Evolutionary conservation across 352 stramenopile genomes (phyloP), one percentile per base, ranked within the genome.

Genomic region (Globisporangium spinosum): DNA sequence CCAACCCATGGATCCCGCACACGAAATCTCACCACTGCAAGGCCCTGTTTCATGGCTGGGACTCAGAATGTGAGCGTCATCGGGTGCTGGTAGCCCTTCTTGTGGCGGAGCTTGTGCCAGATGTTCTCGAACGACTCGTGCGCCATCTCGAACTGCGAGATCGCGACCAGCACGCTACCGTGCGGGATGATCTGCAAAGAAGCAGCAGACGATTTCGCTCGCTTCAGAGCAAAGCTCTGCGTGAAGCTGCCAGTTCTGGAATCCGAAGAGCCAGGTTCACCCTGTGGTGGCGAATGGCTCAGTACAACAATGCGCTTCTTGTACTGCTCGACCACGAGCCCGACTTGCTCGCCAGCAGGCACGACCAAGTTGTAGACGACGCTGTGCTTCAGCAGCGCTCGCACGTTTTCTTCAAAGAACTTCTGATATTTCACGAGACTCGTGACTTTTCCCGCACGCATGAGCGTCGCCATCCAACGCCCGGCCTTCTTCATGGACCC

Each of bases 51-150:
- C n/a, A 76, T 43, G 2, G 73, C 61, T 6, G 83, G 82, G 1
- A 71, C 77, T 13, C 83, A 80, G 63, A 90, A 89, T 10, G 83
- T 70, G 59, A 91, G 69, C 49, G 64, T 70, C 72, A 89, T 89
- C 7, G 70, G 60, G 51, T 83, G 75, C 38, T 76, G 72, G 43
- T 75, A 78, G 23, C 67, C 73, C 54, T 87, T 88, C 63, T 87
- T 84, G 59, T 89, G 78, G 1, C 77, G 75, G 25, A 91, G 38
- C 13, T 75, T 75, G 62, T 91, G 82, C 83, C 83, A 91, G 65
- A 91, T 85, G 12, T 74, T 89, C 60, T 91, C 78, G 45, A 82
- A 87, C 38, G 83, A 85, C 59, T 91, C 80, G 64, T 89, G 75
- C 38, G 74, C 64, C 70, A 91, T 90, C n/a, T 74, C 82, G 34